Conservation (phyloP, 1,139 yeast genomes). For the Magnusiomyces suaveolens region DNA sequence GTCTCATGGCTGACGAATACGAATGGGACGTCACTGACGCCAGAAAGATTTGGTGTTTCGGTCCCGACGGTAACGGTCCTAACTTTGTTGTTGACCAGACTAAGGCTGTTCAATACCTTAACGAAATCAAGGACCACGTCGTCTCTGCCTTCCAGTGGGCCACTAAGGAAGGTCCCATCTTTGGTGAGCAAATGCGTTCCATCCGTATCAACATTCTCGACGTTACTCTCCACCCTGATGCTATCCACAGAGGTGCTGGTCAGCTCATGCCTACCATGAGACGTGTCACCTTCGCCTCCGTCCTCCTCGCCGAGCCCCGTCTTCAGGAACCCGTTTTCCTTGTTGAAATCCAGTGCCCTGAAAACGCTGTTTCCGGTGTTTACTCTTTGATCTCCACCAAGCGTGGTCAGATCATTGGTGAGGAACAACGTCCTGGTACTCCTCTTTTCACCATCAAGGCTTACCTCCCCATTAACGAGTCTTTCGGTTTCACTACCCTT, state of each 20-base stretch:
- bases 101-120: slow-evolving; percentile 98
- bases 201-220: slow-evolving; percentile 96
- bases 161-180: slow-evolving; percentile 98
- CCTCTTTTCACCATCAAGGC: slow-evolving; percentile 99
- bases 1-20: slow-evolving; percentile 97
- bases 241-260: slow-evolving; percentile 99
- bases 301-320: slow-evolving; percentile 97
- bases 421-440: slow-evolving; percentile 99
- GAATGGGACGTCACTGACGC: slow-evolving; percentile 99
- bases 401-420: slow-evolving; percentile 99
- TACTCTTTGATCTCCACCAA: slow-evolving; percentile 98
- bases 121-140: slow-evolving; percentile 98
- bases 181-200: slow-evolving; percentile 94
- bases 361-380: slow-evolving; percentile 99
- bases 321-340: slow-evolving; percentile 99
- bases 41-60: slow-evolving; percentile 99
- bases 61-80: slow-evolving; percentile 99
- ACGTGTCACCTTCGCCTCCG: slow-evolving; percentile 98
- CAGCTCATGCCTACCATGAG: slow-evolving; percentile 99
- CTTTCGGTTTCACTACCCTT: slow-evolving; percentile 99
- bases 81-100: slow-evolving; percentile 99
- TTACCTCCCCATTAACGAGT: slow-evolving; percentile 98
- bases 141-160: slow-evolving; percentile 99
- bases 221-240: slow-evolving; percentile 99
- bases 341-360: slow-evolving; percentile 99